Evolutionary conservation across 768 basidiomycete genomes (phyloP).

Genomic region (Boletus speciosus): DNA sequence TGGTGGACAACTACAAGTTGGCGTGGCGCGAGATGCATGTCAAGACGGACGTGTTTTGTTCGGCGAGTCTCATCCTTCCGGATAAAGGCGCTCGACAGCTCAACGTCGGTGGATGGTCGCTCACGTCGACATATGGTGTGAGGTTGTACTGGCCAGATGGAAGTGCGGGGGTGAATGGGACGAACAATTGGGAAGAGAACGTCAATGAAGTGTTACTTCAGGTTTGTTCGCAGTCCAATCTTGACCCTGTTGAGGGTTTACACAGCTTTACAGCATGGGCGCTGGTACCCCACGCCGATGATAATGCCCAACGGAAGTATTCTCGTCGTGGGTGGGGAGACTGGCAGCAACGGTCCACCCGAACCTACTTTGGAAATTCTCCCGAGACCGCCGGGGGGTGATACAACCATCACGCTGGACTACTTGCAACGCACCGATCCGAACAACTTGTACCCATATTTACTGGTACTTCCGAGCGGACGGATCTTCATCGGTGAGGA

Average conservation of each 20-base stretch:
- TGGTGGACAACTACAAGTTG: slow-evolving; percentile 39
- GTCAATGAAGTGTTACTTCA: slow-evolving; percentile 54
- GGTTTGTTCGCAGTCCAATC: slow-evolving; percentile 32
- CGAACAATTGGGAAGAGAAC: slow-evolving; percentile 81
- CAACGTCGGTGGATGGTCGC: slow-evolving; percentile 50
- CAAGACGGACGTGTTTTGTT: slow-evolving; percentile 77
- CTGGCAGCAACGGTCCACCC: slow-evolving; percentile 61
- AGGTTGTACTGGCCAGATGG: slow-evolving; percentile 74
- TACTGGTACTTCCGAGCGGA: slow-evolving; percentile 66
- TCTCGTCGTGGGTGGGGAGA: slow-evolving; percentile 72
- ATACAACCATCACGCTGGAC: slow-evolving; percentile 57
- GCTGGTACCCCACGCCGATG: slow-evolving; percentile 73
- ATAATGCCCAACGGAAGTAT: slow-evolving; percentile 72
- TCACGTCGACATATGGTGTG: slow-evolving; percentile 67
- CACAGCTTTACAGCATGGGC: slow-evolving; percentile 41
- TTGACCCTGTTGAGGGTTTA: neutral
- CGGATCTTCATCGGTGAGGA: slow-evolving; percentile 65
- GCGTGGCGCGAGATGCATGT: slow-evolving; percentile 79
- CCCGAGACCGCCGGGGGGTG: slow-evolving; percentile 62
- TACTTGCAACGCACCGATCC: slow-evolving; percentile 73
- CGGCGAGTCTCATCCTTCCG: slow-evolving; percentile 68
- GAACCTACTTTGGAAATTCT: slow-evolving; percentile 71
- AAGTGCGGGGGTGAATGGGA: slow-evolving; percentile 61
- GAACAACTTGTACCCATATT: slow-evolving; percentile 77
- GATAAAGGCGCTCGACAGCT: slow-evolving; percentile 54